Conservation (phyloP, 1,139 yeast genomes). For the Magnusiomyces magnusii region DNA sequence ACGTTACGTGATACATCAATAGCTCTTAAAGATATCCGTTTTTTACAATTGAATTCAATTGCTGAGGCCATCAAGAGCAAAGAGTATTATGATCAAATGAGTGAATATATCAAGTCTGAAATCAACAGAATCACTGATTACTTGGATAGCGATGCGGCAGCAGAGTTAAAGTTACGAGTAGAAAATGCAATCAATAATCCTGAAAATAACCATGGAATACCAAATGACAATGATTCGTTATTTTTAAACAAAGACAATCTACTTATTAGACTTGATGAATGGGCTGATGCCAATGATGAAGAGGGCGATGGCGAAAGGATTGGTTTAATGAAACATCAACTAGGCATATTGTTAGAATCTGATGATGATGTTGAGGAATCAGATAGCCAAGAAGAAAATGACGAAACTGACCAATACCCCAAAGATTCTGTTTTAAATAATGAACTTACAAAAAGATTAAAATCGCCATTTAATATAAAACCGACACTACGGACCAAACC, state of each 20-base stretch:
- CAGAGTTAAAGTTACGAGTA: neutral
- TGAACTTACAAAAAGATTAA: too few relatives aligned
- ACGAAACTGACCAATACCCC: neutral
- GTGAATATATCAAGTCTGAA: neutral
- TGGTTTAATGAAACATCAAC: neutral
- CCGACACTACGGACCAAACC: neutral
- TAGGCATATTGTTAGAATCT: neutral
- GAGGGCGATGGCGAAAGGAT: neutral
- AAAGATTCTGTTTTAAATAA: too few relatives aligned
- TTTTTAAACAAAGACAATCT: too few relatives aligned
- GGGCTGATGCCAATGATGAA: neutral
- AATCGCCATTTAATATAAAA: neutral
- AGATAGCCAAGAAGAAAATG: neutral
- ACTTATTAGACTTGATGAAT: neutral
- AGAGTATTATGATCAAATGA: neutral
- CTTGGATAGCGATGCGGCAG: conserved; percentile 1
- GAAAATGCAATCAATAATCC: neutral
- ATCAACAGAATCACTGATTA: neutral
- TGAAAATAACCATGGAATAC: neutral
- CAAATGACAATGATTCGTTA: neutral
- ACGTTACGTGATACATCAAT: neutral
- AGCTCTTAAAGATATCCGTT: neutral
- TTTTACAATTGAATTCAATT: neutral
- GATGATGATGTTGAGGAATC: neutral
- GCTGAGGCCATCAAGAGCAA: conserved; percentile 1